Conservation (phyloP, 2,329 filamentous ascomycete species). For the Xylaria sp. region DNA sequence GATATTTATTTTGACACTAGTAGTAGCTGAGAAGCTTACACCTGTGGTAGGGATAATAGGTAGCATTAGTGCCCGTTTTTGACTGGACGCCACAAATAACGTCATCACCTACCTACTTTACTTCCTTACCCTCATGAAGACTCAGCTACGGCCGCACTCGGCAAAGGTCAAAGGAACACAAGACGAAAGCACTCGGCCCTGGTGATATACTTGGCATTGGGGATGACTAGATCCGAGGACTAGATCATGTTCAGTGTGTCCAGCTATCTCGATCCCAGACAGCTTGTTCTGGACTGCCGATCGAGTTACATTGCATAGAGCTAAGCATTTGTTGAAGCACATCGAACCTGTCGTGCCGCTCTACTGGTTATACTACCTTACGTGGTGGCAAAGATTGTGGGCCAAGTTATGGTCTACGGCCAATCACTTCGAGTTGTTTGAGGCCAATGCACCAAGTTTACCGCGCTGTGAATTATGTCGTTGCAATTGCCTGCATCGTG, state of each 20-base stretch:
- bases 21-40: background rate
- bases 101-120: background rate
- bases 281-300: background rate
- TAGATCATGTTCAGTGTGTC: too few species aligned
- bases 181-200: background rate
- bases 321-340: background rate
- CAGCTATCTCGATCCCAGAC: background rate
- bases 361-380: background rate
- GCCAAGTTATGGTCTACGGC: background rate
- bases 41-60: background rate
- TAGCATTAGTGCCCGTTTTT: background rate
- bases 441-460: background rate
- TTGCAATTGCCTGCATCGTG: too few species aligned
- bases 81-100: background rate
- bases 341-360: background rate
- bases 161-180: too few species aligned
- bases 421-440: background rate
- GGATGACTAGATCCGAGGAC: background rate
- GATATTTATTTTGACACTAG: background rate
- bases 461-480: background rate
- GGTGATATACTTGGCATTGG: background rate
- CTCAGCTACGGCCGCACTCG: background rate
- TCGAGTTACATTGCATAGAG: background rate
- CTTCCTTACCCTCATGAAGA: background rate
- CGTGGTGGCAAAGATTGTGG: background rate